These are phyloP conservation scores for Castanospermum australe DNA, from an alignment of 306 rosid genomes.

Conservation along the genomic window DNA sequence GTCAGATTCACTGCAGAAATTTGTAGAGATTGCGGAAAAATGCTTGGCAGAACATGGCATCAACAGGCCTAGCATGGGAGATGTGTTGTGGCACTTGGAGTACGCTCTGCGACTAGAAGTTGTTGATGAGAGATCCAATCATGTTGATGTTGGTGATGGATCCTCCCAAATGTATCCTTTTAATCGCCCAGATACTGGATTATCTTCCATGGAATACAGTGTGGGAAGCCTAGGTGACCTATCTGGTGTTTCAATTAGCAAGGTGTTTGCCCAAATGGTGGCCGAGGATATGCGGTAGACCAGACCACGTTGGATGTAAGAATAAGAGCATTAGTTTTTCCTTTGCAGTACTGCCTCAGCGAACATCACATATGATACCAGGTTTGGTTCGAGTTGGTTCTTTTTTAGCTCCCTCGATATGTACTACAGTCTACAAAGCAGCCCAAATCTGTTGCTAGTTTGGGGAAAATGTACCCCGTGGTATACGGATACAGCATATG, in stretches of 20 bases:
- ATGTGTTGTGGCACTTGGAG: slow-evolving; percentile 75
- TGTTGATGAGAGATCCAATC: slow-evolving; percentile 9
- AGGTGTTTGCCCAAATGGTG: slow-evolving; percentile 74
- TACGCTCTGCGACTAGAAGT: slow-evolving; percentile 54
- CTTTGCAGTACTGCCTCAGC: not conserved
- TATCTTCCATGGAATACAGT: slow-evolving; percentile 35
- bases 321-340: not conserved
- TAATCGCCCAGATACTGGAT: slow-evolving; percentile 32
- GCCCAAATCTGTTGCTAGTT: not conserved
- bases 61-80: slow-evolving; percentile 66
- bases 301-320: not conserved
- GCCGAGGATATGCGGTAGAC: slow-evolving; percentile 54
- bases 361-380: not conserved
- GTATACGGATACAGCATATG: not conserved
- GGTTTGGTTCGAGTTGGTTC: not conserved
- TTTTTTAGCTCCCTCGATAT: not conserved
- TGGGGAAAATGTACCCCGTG: not conserved
- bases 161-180: slow-evolving; percentile 18
- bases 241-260: slow-evolving; percentile 64
- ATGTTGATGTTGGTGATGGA: not conserved
- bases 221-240: slow-evolving; percentile 47
- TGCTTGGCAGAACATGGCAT: slow-evolving; percentile 56
- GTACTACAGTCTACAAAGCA: not conserved
- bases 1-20: slow-evolving; percentile 43
- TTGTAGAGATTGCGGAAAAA: slow-evolving; percentile 48